Base-by-base conservation (phyloP, 1,284 basidiomycete genomes). In the Phellopilus nigrolimitatus region DNA sequence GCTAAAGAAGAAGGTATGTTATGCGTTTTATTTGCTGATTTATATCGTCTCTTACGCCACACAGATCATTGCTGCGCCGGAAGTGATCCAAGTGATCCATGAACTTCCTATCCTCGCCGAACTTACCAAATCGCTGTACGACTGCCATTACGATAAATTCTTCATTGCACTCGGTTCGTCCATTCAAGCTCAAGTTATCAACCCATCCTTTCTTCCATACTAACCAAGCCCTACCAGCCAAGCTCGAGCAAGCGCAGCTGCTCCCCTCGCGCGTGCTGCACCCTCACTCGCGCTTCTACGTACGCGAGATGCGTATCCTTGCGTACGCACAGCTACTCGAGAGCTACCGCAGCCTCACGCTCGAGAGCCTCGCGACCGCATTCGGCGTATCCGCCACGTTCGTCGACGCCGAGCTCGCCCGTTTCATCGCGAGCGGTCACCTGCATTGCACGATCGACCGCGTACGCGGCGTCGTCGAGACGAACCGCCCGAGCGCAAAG, bases 251-350 rank as follows among this genome's bases (percentile, higher is more conserved):
- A 70, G 80, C 80, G 0, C 83, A 91, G 64, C 82, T 98, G 54
- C 72, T 95, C 17, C 87, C 93, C 8, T 95, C 91, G 13, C 87
- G 91, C 22, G 71, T 94, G 40, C 80, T 98, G 39, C 79, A 85
- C 4, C 88, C 88, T 0, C 97, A 99, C 64, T 80, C 92, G 1
- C 81, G 91, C 3, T 97, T 78, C 74, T 98, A 97, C 66, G 81
- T 95, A 17, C 85, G 95, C 46, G 97, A 98, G 68, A 95, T 98
- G 90, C 85, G 95, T 38, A 95, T 99, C 62, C 84, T 92, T 40
- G 94, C 95, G 2, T 99, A 98, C 71, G 74, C 79, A 30, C 95
- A 98, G 65, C 76, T 98, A 2, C 75, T 99, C 13, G 94, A 98
- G 67, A 88, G 82, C 13, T 99, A 99, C 68, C 80, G 88, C 43